These are phyloP conservation scores for Amoeboaphelidium occidentale DNA, from an alignment of 371 early-diverging fungal genomes.

Conservation along the genomic window DNA sequence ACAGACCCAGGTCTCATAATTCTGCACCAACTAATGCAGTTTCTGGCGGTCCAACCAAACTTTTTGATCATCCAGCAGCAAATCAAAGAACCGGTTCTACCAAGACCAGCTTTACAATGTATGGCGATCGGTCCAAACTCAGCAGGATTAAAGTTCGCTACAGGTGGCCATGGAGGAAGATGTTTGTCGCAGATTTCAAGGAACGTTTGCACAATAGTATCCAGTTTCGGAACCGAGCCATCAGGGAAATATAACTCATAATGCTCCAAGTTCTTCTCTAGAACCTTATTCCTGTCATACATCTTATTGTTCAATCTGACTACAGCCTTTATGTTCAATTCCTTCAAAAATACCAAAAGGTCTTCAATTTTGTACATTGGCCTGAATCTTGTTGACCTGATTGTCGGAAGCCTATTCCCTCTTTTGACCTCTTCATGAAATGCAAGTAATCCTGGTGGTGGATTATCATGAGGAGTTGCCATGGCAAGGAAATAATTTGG, in stretches of 20 bases:
- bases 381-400: background rate
- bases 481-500: constrained; percentile 28
- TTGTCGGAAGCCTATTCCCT: background rate
- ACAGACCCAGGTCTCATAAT: constrained; percentile 33
- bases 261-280: constrained; percentile 25
- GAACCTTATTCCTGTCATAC: constrained; percentile 22
- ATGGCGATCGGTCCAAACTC: constrained; percentile 23
- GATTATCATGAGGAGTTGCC: constrained; percentile 27
- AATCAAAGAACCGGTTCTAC: constrained; percentile 47
- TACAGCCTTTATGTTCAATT: constrained; percentile 14
- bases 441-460: background rate
- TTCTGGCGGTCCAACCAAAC: constrained; percentile 25
- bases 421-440: background rate
- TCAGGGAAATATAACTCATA: constrained; percentile 32
- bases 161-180: background rate
- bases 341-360: constrained; percentile 12
- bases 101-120: constrained; percentile 53
- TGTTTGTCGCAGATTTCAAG: constrained; percentile 20
- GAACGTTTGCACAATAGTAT: constrained; percentile 23
- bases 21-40: constrained; percentile 26
- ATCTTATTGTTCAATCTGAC: constrained; percentile 29
- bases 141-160: background rate
- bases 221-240: constrained; percentile 31
- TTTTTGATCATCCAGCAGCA: constrained; percentile 33
- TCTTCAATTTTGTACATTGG: constrained; percentile 16